These are phyloP conservation scores for Lepidium didymum DNA, from an alignment of 345 rosid genomes.

Conservation along the genomic window DNA sequence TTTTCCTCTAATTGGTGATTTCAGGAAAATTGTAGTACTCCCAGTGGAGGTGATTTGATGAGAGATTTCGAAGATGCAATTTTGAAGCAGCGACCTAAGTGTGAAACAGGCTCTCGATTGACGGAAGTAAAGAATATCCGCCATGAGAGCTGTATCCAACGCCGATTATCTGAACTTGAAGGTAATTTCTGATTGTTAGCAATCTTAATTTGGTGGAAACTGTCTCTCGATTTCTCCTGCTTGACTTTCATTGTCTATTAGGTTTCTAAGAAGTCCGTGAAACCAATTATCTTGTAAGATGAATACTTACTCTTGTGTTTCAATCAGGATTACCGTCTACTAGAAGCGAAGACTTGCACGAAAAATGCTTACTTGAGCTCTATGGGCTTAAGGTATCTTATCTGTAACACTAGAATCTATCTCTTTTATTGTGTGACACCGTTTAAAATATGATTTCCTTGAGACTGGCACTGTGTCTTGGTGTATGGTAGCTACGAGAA, in stretches of 20 bases:
- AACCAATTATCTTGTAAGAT: background rate
- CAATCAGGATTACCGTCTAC: constrained; percentile 66
- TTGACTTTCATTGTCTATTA: background rate
- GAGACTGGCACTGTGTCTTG: background rate
- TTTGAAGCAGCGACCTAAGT: constrained; percentile 43
- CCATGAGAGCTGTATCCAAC: constrained; percentile 42
- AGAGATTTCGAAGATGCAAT: constrained; percentile 68
- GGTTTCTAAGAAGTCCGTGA: background rate
- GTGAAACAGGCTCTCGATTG: constrained; percentile 46
- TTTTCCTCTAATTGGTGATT: background rate
- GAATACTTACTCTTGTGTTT: constrained; percentile 10
- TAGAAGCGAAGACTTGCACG: constrained; percentile 82
- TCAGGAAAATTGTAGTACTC: constrained; percentile 31
- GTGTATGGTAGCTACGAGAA: constrained; percentile 54
- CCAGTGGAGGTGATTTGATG: constrained; percentile 51
- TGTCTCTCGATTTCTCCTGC: background rate
- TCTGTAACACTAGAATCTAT: background rate
- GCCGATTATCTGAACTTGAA: constrained; percentile 68
- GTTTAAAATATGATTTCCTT: background rate
- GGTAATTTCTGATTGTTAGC: constrained; percentile 31
- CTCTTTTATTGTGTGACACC: background rate
- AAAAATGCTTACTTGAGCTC: constrained; percentile 75
- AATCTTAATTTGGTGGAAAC: background rate
- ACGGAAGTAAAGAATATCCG: constrained; percentile 42
- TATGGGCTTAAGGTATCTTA: constrained; percentile 75